Evolutionary conservation across 306 rosid species (phyloP).

Genomic region (Cajanus cajan): DNA sequence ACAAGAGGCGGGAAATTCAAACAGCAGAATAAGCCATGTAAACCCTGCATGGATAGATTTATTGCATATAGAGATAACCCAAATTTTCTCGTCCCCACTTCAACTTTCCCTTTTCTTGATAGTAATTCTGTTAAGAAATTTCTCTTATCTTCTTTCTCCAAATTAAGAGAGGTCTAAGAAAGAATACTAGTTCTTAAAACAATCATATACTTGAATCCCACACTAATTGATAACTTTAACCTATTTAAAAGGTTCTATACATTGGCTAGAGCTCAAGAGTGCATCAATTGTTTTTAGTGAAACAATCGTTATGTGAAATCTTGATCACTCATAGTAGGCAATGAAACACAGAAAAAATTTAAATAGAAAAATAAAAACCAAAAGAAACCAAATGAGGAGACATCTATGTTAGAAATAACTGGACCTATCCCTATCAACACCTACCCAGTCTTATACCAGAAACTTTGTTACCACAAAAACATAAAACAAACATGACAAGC

Average conservation of each 20-base stretch:
- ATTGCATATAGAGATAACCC: not conserved
- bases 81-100: too few species aligned
- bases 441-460: slow-evolving; percentile 22
- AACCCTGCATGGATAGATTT: not conserved
- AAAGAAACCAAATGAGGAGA: slow-evolving; percentile 1
- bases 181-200: slow-evolving; percentile 16
- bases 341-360: not conserved
- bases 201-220: slow-evolving; percentile 6
- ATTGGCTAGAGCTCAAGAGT: not conserved
- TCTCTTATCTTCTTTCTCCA: not conserved
- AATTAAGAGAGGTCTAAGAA: slow-evolving; percentile 8
- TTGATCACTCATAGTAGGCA: slow-evolving; percentile 3
- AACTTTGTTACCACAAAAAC: not conserved
- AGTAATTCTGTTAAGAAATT: not conserved
- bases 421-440: slow-evolving; percentile 6
- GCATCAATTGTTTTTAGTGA: not conserved
- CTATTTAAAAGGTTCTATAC: not conserved
- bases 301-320: slow-evolving; percentile 1
- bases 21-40: not conserved
- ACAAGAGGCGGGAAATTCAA: not conserved
- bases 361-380: not conserved
- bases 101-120: not conserved
- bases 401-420: slow-evolving; percentile 5
- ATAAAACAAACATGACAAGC: slow-evolving; percentile 19
- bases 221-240: not conserved